Conservation (phyloP, 805 yeast species). For the Suhomyces faveliae region DNA sequence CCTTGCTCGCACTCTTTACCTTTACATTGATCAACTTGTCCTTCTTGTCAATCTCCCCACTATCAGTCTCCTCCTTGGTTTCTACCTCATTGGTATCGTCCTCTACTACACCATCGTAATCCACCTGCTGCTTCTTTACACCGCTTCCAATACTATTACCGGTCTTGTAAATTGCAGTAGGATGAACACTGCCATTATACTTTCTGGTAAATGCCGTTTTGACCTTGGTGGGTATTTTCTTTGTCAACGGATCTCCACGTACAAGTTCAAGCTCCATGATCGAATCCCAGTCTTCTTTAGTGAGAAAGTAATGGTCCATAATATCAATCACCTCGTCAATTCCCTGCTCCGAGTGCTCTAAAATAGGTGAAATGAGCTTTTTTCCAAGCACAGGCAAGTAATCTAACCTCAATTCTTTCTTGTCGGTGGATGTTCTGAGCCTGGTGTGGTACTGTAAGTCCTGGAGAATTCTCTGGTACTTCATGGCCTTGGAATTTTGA, state of each 20-base stretch:
- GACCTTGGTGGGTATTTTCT: conserved; percentile 70
- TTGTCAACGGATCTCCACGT: conserved; percentile 44
- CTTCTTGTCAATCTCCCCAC: conserved; percentile 51
- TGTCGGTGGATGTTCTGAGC: conserved; percentile 73
- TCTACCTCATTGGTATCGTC: conserved; percentile 53
- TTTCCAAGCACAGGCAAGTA: conserved; percentile 66
- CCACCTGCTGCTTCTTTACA: conserved; percentile 47
- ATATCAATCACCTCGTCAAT: conserved; percentile 61
- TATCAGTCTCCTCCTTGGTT: conserved; percentile 43
- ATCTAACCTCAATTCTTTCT: conserved; percentile 69
- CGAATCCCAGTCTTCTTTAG: conserved; percentile 90
- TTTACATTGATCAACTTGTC: conserved; percentile 58
- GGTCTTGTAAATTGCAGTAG: conserved; percentile 76
- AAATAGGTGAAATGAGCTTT: conserved; percentile 58
- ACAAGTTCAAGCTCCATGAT: conserved; percentile 74
- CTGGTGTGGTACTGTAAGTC: conserved; percentile 88
- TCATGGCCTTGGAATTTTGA: conserved; percentile 80
- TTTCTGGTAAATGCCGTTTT: conserved; percentile 85
- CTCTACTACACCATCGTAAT: conserved; percentile 67
- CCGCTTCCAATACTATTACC: conserved; percentile 52
- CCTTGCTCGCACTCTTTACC: conserved; percentile 19
- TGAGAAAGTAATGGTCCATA: conserved; percentile 82
- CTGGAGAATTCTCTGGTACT: conserved; percentile 74
- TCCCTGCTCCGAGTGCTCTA: conserved; percentile 57
- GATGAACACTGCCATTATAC: conserved; percentile 76